A percentile compares a stretch with the other conserved stretches of the same genome.
These are phyloP conservation scores for Aspergillus diversus DNA, from an alignment of 495 filamentous ascomycete species.

Conservation along the genomic window DNA sequence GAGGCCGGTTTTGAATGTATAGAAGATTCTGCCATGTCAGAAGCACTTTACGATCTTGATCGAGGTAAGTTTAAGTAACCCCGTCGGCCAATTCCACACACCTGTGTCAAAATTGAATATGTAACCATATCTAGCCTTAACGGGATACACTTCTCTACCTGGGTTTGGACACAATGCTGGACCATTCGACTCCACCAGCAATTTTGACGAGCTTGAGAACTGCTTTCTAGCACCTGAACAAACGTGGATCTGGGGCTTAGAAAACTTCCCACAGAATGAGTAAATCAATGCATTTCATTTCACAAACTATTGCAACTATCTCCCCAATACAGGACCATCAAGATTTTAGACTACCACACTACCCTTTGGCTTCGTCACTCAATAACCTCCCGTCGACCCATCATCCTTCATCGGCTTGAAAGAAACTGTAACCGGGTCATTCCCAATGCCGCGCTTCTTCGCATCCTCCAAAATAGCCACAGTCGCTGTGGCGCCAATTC, in stretches of 20 bases:
- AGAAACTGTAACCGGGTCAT: constrained; percentile 31
- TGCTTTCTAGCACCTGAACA: constrained; percentile 18
- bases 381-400: constrained; percentile 26
- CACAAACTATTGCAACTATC: background rate
- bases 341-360: background rate
- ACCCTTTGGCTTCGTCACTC: background rate
- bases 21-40: constrained; percentile 17
- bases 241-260: constrained; percentile 22
- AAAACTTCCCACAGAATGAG: constrained; percentile 1
- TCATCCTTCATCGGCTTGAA: constrained; percentile 37
- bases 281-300: background rate
- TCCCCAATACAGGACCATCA: background rate
- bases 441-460: constrained; percentile 49
- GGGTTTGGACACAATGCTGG: background rate
- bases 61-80: constrained; percentile 14
- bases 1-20: constrained; percentile 10
- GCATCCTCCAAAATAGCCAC: constrained; percentile 59
- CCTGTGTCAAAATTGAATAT: background rate
- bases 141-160: constrained; percentile 7
- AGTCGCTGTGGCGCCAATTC: constrained; percentile 60
- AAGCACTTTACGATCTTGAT: constrained; percentile 20
- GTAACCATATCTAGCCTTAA: constrained; percentile 1
- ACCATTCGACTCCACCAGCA: background rate
- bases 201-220: background rate
- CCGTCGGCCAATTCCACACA: too few relatives aligned